phyloP scores from a whole-genome alignment of 1,139 yeast genomes.

The Casaregolazyma suthepensis region DNA sequence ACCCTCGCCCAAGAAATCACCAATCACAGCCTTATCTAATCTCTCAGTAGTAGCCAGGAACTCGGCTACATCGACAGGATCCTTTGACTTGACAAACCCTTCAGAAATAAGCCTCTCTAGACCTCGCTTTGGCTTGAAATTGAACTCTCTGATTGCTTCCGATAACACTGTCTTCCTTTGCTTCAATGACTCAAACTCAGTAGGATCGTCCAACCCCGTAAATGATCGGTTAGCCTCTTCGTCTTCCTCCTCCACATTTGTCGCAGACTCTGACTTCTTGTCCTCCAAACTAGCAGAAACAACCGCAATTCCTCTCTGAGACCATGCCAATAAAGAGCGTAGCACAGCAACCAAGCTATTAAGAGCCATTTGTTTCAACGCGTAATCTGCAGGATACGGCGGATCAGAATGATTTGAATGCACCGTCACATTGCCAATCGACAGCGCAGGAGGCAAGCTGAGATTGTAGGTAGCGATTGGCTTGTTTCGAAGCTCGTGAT shows the following conservation, averaged over 20 bases:
- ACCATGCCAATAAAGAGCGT: constrained; percentile 80
- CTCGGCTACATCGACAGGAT: constrained; percentile 64
- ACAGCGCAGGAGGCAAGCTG: constrained; percentile 64
- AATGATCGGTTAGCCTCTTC: constrained; percentile 4
- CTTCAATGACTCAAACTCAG: constrained; percentile 79
- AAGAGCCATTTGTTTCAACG: constrained; percentile 74
- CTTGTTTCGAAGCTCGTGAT: constrained; percentile 52
- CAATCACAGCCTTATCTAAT: constrained; percentile 75
- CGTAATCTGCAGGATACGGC: constrained; percentile 50
- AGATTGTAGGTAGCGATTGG: constrained; percentile 72
- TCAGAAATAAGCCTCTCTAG: constrained; percentile 53
- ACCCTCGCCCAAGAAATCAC: constrained; percentile 92
- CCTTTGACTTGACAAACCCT: constrained; percentile 55
- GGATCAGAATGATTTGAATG: constrained; percentile 46
- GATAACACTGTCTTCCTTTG: constrained; percentile 75
- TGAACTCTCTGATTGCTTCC: constrained; percentile 75
- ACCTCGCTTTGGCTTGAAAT: constrained; percentile 80
- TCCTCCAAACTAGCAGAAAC: constrained; percentile 16
- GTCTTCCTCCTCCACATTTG: constrained; percentile 13
- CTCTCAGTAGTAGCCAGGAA: constrained; percentile 75
- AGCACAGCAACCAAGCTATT: constrained; percentile 77
- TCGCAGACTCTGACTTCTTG: constrained; percentile 13
- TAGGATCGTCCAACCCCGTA: constrained; percentile 53
- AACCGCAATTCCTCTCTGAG: constrained; percentile 59
- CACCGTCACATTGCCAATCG: constrained; percentile 49